phyloP scores from a whole-genome alignment of 768 basidiomycete species.

The Tylopilus plumbeoviolaceoides region DNA sequence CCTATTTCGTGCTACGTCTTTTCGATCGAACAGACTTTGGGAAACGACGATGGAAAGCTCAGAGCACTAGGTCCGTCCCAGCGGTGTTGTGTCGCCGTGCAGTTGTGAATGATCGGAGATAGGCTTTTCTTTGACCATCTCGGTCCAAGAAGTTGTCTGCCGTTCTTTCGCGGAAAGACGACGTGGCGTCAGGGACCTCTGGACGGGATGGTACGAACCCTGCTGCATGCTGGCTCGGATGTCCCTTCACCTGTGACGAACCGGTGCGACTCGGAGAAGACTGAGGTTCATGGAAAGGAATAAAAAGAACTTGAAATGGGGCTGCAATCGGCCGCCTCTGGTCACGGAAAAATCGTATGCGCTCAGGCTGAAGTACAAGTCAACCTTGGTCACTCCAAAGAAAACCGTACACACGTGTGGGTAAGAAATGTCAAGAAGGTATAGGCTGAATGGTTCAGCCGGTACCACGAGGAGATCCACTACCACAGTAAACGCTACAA shows the following conservation, averaged over 20 bases:
- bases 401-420: neutral
- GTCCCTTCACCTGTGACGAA: constrained; percentile 2
- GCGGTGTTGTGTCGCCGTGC: constrained; percentile 46
- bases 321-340: neutral
- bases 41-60: constrained; percentile 5
- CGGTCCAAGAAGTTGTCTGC: neutral
- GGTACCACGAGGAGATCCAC: neutral
- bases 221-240: constrained; percentile 1
- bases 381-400: neutral
- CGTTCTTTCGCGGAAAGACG: constrained; percentile 13
- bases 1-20: constrained; percentile 9
- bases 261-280: constrained; percentile 9
- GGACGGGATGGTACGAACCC: neutral
- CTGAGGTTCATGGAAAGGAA: neutral
- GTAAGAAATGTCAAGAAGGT: neutral
- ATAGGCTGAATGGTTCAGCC: neutral
- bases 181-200: neutral
- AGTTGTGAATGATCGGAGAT: constrained; percentile 40
- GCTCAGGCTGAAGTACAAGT: too few relatives aligned
- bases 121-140: constrained; percentile 20
- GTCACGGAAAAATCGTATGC: neutral
- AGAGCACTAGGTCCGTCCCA: neutral
- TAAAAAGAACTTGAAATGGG: neutral
- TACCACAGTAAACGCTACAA: neutral
- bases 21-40: constrained; percentile 5